Evolutionary conservation across 202 grass and related monocot species (phyloP).

Genomic region (Bolboschoenoplectus hybrid): DNA sequence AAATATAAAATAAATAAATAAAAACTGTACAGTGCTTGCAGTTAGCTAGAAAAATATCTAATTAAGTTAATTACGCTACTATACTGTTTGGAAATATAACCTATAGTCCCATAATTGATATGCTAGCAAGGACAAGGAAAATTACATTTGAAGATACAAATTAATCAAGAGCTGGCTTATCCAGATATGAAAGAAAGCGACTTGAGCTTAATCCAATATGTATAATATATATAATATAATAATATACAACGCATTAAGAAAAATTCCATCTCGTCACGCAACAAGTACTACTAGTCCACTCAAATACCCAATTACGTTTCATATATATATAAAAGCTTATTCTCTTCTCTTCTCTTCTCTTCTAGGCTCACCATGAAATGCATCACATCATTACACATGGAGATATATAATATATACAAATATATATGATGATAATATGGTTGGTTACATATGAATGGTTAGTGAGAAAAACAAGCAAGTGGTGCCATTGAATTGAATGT

Average conservation of each 20-base stretch:
- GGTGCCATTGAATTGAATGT: conserved; percentile 39
- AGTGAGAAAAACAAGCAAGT: conserved; percentile 25
- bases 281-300: conserved; percentile 24
- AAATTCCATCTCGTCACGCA: conserved; percentile 22
- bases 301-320: background rate
- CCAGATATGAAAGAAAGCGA: conserved; percentile 36
- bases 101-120: background rate
- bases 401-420: background rate
- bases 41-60: background rate
- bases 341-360: background rate
- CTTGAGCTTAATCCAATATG: conserved; percentile 27
- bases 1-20: background rate
- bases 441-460: conserved; percentile 21
- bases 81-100: background rate
- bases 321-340: no score
- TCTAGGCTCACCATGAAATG: background rate
- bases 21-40: background rate
- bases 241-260: background rate
- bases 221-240: background rate
- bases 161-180: conserved; percentile 21
- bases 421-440: conserved; percentile 15
- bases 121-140: background rate
- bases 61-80: background rate
- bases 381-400: background rate
- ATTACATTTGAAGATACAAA: conserved; percentile 22